Conservation (phyloP, 768 basidiomycete species). For the Leccinum incarnatum region DNA sequence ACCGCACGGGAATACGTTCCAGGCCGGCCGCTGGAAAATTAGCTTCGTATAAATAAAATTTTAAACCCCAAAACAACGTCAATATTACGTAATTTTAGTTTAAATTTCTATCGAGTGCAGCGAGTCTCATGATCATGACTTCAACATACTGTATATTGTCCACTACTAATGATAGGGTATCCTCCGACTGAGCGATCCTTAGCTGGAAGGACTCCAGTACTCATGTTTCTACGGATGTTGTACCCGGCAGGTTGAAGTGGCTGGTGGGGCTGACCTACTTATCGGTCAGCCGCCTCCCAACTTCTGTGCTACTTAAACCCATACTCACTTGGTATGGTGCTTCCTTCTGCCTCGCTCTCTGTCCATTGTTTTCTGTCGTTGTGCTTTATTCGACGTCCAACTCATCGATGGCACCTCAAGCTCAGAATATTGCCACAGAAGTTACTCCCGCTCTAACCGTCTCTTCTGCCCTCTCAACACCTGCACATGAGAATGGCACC, state of each 20-base stretch:
- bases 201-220: too few relatives aligned
- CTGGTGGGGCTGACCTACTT: not conserved
- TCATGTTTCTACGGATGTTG: not conserved
- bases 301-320: slow-evolving; percentile 6
- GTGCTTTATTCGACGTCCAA: slow-evolving; percentile 1
- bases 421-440: not conserved
- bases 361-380: slow-evolving; percentile 10
- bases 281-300: slow-evolving; percentile 23
- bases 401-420: slow-evolving; percentile 25
- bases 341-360: slow-evolving; percentile 13
- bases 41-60: too few relatives aligned
- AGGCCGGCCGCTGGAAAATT: too few relatives aligned
- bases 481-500: not conserved
- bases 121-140: too few relatives aligned
- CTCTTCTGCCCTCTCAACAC: slow-evolving; percentile 5
- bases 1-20: too few relatives aligned
- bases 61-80: too few relatives aligned
- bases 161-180: too few relatives aligned
- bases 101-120: too few relatives aligned
- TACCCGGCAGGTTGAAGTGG: not conserved
- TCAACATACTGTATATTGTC: too few relatives aligned
- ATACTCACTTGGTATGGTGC: not conserved
- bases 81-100: too few relatives aligned
- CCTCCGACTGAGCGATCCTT: too few relatives aligned
- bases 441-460: not conserved